Evolutionary conservation across 768 basidiomycete genomes (phyloP).

Genomic region (Amyloporia xantha): DNA sequence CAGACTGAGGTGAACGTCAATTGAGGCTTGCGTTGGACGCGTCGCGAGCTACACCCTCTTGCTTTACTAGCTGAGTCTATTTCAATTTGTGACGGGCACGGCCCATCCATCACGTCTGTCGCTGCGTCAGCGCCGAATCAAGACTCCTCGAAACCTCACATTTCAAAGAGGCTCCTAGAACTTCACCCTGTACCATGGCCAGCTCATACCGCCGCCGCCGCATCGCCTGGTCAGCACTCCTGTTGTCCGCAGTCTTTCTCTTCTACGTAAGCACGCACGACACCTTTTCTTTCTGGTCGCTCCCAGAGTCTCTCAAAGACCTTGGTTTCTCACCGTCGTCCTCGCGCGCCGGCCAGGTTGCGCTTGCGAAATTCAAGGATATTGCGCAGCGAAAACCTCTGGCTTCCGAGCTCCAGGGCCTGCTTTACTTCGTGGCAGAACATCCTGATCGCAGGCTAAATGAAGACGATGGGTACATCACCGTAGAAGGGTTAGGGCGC

Average conservation of each 20-base stretch:
- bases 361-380: slow-evolving; percentile 22
- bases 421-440: slow-evolving; percentile 59
- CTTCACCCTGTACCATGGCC: background rate
- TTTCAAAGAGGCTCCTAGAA: no score
- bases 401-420: slow-evolving; percentile 59
- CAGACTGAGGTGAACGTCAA: no score
- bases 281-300: slow-evolving; percentile 31
- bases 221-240: slow-evolving; percentile 32
- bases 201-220: slow-evolving; percentile 34
- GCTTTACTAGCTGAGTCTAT: no score
- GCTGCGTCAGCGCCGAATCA: no score
- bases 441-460: slow-evolving; percentile 35
- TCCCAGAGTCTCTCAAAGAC: slow-evolving; percentile 24
- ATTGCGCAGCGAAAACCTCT: slow-evolving; percentile 10
- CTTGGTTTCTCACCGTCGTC: slow-evolving; percentile 28
- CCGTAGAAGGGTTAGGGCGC: slow-evolving; percentile 20
- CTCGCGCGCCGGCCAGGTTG: slow-evolving; percentile 26
- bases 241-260: slow-evolving; percentile 33
- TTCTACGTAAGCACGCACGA: slow-evolving; percentile 38
- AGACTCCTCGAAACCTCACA: no score
- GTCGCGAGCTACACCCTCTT: no score
- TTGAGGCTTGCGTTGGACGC: no score
- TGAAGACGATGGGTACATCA: slow-evolving; percentile 16
- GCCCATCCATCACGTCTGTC: background rate
- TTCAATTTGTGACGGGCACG: background rate